Conservation (phyloP, 2,329 filamentous ascomycete species). For the Pseudogymnoascus sp. region DNA sequence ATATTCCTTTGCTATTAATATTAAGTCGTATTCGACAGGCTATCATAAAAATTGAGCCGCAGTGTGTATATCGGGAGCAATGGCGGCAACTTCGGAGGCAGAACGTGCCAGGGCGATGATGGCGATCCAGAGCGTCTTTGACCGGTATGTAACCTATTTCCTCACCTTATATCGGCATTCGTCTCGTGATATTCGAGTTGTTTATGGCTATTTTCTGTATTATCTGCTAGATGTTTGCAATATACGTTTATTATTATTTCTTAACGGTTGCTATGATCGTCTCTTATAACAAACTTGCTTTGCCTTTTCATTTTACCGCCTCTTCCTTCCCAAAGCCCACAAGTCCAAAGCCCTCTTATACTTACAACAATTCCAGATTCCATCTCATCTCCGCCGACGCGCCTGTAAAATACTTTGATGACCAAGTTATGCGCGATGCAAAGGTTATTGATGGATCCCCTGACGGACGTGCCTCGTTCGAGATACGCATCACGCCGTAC, state of each 20-base stretch:
- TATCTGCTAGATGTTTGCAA: background rate
- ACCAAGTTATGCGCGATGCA: constrained; percentile 20
- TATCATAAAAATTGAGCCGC: background rate
- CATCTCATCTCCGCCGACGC: constrained; percentile 14
- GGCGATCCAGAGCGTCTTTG: constrained; percentile 26
- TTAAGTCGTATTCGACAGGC: background rate
- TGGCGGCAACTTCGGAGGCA: constrained; percentile 4
- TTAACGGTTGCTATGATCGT: background rate
- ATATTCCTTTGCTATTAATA: background rate
- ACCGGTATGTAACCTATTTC: constrained; percentile 21
- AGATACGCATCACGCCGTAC: constrained; percentile 37
- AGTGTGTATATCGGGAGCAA: background rate
- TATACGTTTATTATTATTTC: background rate
- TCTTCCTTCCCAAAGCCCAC: too few species aligned
- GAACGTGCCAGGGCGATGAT: constrained; percentile 22
- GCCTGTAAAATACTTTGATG: constrained; percentile 20
- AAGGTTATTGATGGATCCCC: constrained; percentile 29
- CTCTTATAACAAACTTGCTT: background rate
- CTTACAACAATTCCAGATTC: constrained; percentile 18
- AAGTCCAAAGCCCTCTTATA: background rate
- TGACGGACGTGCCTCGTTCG: constrained; percentile 36
- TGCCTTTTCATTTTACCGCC: background rate
- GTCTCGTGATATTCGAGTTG: background rate
- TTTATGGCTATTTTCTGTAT: background rate
- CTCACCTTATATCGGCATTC: background rate